Conservation (phyloP, 305 asterid species). For the Lippia alba region DNA sequence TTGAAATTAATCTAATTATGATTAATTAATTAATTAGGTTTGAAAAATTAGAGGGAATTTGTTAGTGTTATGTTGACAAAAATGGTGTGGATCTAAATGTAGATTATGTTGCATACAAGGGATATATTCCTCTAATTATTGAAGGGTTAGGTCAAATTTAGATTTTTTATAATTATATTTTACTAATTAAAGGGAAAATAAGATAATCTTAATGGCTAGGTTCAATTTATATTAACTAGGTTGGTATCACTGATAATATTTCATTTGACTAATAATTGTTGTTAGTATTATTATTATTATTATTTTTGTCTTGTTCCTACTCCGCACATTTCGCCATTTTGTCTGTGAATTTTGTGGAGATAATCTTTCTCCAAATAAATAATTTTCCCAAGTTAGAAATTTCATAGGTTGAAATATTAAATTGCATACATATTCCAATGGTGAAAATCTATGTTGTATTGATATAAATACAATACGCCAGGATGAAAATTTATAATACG, state of each 20-base stretch:
- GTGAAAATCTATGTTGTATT: too few species aligned
- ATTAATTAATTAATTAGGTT: conserved; percentile 1
- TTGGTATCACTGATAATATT: not conserved
- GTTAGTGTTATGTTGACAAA: conserved; percentile 12
- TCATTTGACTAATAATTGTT: not conserved
- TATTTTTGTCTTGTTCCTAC: not conserved
- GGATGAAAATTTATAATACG: too few species aligned
- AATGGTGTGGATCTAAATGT: conserved; percentile 24
- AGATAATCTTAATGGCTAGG: conserved; percentile 24
- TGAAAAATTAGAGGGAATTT: not conserved
- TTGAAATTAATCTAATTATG: conserved; percentile 14
- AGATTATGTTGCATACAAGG: conserved; percentile 1
- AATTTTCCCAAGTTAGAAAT: too few species aligned
- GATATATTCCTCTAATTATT: not conserved
- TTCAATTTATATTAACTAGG: conserved; percentile 2
- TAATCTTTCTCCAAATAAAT: too few species aligned
- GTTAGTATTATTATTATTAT: not conserved
- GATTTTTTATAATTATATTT: not conserved
- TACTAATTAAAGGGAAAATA: conserved; percentile 19
- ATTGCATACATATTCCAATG: too few species aligned
- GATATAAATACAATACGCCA: too few species aligned
- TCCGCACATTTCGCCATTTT: too few species aligned
- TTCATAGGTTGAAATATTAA: too few species aligned
- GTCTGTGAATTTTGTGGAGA: too few species aligned
- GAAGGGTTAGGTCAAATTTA: not conserved